Evolutionary conservation across 805 yeast genomes (phyloP).

Genomic region (Spencermartinsiella europaea): DNA sequence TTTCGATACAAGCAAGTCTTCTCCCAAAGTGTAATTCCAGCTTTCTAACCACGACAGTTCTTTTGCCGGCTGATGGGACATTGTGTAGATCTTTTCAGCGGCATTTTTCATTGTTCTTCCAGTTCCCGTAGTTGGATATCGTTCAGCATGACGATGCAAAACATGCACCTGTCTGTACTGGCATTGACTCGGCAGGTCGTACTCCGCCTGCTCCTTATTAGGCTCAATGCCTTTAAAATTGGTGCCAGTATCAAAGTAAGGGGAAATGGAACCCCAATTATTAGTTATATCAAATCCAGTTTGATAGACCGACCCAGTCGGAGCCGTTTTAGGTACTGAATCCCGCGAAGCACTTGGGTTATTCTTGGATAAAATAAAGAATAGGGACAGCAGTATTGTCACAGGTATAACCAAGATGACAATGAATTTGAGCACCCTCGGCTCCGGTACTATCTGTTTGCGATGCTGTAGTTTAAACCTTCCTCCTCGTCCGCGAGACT

Average conservation of each 20-base stretch:
- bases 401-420: slow-evolving; percentile 22
- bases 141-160: slow-evolving; percentile 73
- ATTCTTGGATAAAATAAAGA: slow-evolving; percentile 17
- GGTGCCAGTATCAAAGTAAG: slow-evolving; percentile 35
- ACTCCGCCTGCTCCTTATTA: slow-evolving; percentile 26
- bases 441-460: slow-evolving; percentile 2
- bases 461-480: slow-evolving; percentile 9
- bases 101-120: slow-evolving; percentile 36
- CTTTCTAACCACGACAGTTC: slow-evolving; percentile 30
- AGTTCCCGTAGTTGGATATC: slow-evolving; percentile 55
- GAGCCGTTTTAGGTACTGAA: slow-evolving; percentile 32
- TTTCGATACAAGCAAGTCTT: slow-evolving; percentile 32
- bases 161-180: slow-evolving; percentile 62
- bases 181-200: slow-evolving; percentile 39
- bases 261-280: slow-evolving; percentile 38
- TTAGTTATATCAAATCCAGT: slow-evolving; percentile 36
- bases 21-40: slow-evolving; percentile 32
- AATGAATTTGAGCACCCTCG: slow-evolving; percentile 7
- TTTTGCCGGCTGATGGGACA: slow-evolving; percentile 24
- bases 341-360: slow-evolving; percentile 18
- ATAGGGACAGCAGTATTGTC: slow-evolving; percentile 19
- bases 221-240: slow-evolving; percentile 31
- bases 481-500: neutral
- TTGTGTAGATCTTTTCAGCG: slow-evolving; percentile 28
- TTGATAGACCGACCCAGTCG: slow-evolving; percentile 32